Conservation (phyloP, 352 stramenopile species). For the Pilasporangium apinafurcum region DNA sequence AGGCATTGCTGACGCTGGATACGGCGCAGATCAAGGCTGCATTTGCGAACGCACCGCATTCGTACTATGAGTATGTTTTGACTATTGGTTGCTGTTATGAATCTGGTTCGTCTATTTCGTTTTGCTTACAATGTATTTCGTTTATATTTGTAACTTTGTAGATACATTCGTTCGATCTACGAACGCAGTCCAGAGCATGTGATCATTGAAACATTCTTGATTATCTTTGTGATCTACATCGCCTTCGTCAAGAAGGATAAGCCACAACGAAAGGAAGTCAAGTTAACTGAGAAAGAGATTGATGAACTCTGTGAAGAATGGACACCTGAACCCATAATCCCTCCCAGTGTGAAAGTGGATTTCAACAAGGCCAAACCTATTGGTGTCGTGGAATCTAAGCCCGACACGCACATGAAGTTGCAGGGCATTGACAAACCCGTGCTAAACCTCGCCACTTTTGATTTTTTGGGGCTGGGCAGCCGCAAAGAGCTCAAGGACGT, state of each 20-base stretch:
- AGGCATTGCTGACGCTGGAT: slow-evolving; percentile 65
- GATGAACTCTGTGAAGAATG: slow-evolving; percentile 90
- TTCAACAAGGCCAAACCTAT: slow-evolving; percentile 34
- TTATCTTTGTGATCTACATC: slow-evolving; percentile 94
- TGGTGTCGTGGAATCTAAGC: slow-evolving; percentile 74
- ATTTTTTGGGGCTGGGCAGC: slow-evolving; percentile 93
- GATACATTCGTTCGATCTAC: slow-evolving; percentile 79
- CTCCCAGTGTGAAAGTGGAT: slow-evolving; percentile 24
- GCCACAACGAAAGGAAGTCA: slow-evolving; percentile 37
- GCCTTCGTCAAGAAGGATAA: slow-evolving; percentile 84
- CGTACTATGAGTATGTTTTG: slow-evolving; percentile 58
- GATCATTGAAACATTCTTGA: slow-evolving; percentile 96
- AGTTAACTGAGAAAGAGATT: slow-evolving; percentile 84
- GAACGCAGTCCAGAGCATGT: slow-evolving; percentile 90
- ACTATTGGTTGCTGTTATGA: not conserved
- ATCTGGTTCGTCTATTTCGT: no score
- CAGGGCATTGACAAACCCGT: slow-evolving; percentile 59
- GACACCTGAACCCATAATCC: slow-evolving; percentile 84
- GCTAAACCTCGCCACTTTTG: slow-evolving; percentile 95
- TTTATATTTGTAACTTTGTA: slow-evolving; percentile 1
- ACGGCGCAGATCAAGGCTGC: slow-evolving; percentile 49
- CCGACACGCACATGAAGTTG: slow-evolving; percentile 79
- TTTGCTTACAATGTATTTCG: not conserved
- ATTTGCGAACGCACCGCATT: slow-evolving; percentile 52
- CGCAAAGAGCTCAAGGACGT: slow-evolving; percentile 85